These are phyloP conservation scores for Trypethelium eluteriae DNA, from an alignment of 495 filamentous ascomycete species.

Conservation along the genomic window DNA sequence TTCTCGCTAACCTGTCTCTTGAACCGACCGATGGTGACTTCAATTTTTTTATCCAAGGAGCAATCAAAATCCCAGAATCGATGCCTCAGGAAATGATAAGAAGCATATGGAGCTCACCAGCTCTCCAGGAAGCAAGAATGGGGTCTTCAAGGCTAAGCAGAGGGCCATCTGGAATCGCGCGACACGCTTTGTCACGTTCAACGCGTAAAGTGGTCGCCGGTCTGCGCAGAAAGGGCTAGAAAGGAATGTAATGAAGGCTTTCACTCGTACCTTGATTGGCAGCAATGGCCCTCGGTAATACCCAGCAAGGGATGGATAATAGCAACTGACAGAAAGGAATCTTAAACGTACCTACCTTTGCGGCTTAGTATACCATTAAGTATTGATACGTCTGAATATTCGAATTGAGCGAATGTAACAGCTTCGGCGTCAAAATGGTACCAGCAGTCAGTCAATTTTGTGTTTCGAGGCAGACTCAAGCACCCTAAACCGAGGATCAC, in stretches of 20 bases:
- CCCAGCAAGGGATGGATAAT: neutral
- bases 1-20: neutral
- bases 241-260: slow-evolving; percentile 6
- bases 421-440: too few species aligned
- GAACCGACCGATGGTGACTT: neutral
- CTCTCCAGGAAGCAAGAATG: neutral
- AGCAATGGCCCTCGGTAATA: neutral
- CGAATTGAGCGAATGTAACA: too few species aligned
- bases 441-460: too few species aligned
- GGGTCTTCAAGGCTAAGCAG: neutral
- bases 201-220: neutral
- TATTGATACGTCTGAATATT: too few species aligned
- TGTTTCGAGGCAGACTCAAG: too few species aligned
- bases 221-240: neutral
- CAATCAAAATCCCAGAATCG: neutral
- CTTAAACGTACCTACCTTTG: neutral
- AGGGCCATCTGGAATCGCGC: neutral
- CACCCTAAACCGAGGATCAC: too few species aligned
- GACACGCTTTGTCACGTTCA: slow-evolving; percentile 1
- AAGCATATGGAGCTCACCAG: neutral
- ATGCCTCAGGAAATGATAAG: too few species aligned
- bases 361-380: too few species aligned
- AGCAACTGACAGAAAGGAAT: neutral
- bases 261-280: neutral
- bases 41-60: neutral